Percentiles rank a stretch among this genome's conserved stretches.
Conservation (phyloP, 192 early-diverging fungal genomes). For the Jimgerdemannia flammicorona region DNA sequence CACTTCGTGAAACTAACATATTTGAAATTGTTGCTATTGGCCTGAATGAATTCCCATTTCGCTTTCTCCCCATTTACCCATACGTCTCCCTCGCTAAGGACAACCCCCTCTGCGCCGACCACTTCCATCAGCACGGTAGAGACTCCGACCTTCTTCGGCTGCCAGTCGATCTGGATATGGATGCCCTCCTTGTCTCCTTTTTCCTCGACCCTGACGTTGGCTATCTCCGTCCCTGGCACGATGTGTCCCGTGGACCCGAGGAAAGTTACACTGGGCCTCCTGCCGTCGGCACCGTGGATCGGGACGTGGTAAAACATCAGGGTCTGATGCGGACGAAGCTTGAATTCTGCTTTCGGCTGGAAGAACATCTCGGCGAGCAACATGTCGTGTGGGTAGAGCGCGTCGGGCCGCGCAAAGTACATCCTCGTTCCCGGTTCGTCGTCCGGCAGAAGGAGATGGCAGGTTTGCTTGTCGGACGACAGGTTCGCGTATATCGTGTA, state of each 20-base stretch:
- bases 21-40: too few relatives aligned
- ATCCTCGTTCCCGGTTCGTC: slow-evolving; percentile 9
- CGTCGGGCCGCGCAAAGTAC: slow-evolving; percentile 13
- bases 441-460: slow-evolving; percentile 5
- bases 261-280: neutral
- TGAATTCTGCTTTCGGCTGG: slow-evolving; percentile 25
- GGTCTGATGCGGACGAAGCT: slow-evolving; percentile 35
- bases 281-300: slow-evolving; percentile 1
- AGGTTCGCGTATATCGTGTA: slow-evolving; percentile 37
- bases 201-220: neutral
- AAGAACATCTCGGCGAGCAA: slow-evolving; percentile 27
- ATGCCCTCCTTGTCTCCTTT: neutral
- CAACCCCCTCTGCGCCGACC: too few relatives aligned
- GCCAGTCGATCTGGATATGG: neutral
- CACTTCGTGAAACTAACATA: too few relatives aligned
- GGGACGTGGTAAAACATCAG: slow-evolving; percentile 31
- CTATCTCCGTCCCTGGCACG: slow-evolving; percentile 30
- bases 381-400: slow-evolving; percentile 16
- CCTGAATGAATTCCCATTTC: neutral
- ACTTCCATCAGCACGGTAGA: neutral
- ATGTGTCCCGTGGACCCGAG: slow-evolving; percentile 33
- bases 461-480: slow-evolving; percentile 32
- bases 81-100: neutral
- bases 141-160: neutral
- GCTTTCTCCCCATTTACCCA: neutral